Conservation (phyloP, 2,329 filamentous ascomycete genomes). For the Aspergillus fischeri region DNA sequence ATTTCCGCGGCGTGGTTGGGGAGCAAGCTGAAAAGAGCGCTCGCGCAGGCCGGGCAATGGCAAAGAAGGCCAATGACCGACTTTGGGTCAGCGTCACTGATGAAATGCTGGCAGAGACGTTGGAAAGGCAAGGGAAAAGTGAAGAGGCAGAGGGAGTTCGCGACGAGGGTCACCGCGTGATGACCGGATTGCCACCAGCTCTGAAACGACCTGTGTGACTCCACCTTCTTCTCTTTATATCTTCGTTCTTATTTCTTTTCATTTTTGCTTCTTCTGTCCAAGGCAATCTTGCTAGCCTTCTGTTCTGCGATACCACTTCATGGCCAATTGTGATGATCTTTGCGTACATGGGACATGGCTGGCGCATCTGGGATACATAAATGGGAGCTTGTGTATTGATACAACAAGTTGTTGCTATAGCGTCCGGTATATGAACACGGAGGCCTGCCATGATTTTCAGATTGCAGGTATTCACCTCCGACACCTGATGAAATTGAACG, state of each 20-base stretch:
- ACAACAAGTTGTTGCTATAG: not conserved
- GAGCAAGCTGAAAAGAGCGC: conserved; percentile 75
- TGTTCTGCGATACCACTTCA: conserved; percentile 2
- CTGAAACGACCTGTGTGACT: conserved; percentile 27
- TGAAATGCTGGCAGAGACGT: conserved; percentile 70
- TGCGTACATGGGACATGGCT: conserved; percentile 23
- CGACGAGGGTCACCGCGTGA: conserved; percentile 43
- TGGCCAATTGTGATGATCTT: not conserved
- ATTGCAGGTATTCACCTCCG: not conserved
- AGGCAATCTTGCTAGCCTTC: not conserved
- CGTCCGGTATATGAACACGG: not conserved
- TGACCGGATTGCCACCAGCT: conserved; percentile 34
- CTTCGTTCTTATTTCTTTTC: conserved; percentile 1
- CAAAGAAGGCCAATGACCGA: conserved; percentile 64
- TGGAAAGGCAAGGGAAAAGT: conserved; percentile 66
- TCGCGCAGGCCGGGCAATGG: conserved; percentile 63
- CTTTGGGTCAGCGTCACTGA: conserved; percentile 78
- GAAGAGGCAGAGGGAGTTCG: conserved; percentile 47
- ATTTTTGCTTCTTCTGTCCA: conserved; percentile 1
- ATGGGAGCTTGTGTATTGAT: not conserved
- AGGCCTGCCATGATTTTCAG: not conserved
- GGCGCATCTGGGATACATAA: conserved; percentile 7
- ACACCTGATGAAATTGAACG: not conserved
- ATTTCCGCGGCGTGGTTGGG: conserved; percentile 78
- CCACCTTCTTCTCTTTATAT: not conserved